Conservation (phyloP, 2,329 filamentous ascomycete genomes). For the Venturia carpophila region DNA sequence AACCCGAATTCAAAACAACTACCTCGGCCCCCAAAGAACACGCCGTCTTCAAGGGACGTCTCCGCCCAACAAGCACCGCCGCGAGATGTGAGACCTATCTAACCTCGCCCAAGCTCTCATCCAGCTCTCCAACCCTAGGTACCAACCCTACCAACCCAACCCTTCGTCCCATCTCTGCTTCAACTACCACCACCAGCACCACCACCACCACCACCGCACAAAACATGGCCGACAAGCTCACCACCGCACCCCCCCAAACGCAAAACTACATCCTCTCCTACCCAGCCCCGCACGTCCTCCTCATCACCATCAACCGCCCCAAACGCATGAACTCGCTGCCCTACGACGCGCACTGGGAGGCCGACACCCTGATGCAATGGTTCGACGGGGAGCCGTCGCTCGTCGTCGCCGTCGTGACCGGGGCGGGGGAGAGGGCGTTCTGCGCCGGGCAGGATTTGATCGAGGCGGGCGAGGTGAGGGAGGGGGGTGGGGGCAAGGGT, state of each 20-base stretch:
- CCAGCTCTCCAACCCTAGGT: too few species aligned
- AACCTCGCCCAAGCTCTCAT: neutral
- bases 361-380: constrained; percentile 44
- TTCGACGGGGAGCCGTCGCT: constrained; percentile 25
- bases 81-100: neutral
- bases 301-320: constrained; percentile 48
- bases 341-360: constrained; percentile 41
- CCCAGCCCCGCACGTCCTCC: constrained; percentile 40
- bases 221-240: constrained; percentile 1
- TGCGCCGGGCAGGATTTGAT: constrained; percentile 50
- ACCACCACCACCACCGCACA: too few species aligned
- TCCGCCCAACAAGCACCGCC: neutral
- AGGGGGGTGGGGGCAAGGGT: too few species aligned
- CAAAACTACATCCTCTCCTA: constrained; percentile 36
- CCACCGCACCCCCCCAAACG: constrained; percentile 12
- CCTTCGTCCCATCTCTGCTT: too few species aligned
- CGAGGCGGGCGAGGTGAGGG: constrained; percentile 30
- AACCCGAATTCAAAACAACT: neutral
- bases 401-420: constrained; percentile 38
- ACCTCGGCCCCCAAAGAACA: neutral
- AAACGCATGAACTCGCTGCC: constrained; percentile 42
- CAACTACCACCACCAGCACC: neutral
- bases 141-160: neutral
- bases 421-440: constrained; percentile 46
- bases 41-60: neutral